Evolutionary conservation across 148 eudicot genomes (phyloP).

Genomic region (Silene uniflora): DNA sequence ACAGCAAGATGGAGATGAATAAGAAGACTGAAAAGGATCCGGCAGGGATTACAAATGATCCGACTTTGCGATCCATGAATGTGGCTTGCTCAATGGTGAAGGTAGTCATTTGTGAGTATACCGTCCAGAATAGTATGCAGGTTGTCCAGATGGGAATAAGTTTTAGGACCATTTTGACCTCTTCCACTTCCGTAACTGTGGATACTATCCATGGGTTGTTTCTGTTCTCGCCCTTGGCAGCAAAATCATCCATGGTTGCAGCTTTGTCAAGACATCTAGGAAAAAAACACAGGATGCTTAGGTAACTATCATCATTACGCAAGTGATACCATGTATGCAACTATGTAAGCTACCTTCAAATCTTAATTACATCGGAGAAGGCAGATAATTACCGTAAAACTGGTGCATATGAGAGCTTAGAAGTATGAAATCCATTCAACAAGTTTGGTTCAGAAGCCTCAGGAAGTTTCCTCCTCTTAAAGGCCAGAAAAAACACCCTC

Average conservation of each 20-base stretch:
- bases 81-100: constrained; percentile 97
- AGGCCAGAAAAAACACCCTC: constrained; percentile 77
- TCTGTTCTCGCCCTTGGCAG: constrained; percentile 38
- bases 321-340: neutral
- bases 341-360: neutral
- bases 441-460: constrained; percentile 51
- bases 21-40: constrained; percentile 88
- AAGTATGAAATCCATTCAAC: constrained; percentile 59
- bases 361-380: neutral
- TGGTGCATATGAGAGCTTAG: constrained; percentile 50
- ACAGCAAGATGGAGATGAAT: constrained; percentile 69
- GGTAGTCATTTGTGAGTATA: constrained; percentile 97
- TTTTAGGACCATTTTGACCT: constrained; percentile 87
- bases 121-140: constrained; percentile 91
- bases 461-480: constrained; percentile 57
- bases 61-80: constrained; percentile 72
- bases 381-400: constrained; percentile 50
- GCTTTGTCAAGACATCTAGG: constrained; percentile 92
- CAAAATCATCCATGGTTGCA: constrained; percentile 58
- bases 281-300: constrained; percentile 3
- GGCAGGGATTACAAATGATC: constrained; percentile 65
- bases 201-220: constrained; percentile 64
- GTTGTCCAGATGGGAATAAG: constrained; percentile 95
- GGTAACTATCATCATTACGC: too few species aligned
- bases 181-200: constrained; percentile 84